These are phyloP conservation scores for Fusarium citri DNA, from an alignment of 2,329 filamentous ascomycete genomes.

Conservation along the genomic window DNA sequence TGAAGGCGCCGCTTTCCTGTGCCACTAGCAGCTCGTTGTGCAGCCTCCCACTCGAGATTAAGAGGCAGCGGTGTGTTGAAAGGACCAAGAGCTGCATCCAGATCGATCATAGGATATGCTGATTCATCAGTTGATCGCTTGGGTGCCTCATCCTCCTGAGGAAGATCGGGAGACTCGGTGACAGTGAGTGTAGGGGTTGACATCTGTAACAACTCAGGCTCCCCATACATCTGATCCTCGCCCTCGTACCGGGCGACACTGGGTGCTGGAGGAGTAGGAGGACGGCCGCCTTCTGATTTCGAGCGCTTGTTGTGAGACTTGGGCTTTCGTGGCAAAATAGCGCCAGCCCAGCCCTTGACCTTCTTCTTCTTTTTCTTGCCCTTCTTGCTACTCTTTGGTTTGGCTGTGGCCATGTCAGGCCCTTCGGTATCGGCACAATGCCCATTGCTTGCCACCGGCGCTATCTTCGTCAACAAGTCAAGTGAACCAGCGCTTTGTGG, in stretches of 20 bases:
- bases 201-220: conserved; percentile 42
- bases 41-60: conserved; percentile 75
- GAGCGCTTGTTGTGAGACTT: conserved; percentile 61
- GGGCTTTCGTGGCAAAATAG: conserved; percentile 72
- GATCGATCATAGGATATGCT: conserved; percentile 85
- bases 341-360: conserved; percentile 78
- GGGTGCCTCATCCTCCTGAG: conserved; percentile 48
- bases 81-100: conserved; percentile 92
- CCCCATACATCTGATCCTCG: conserved; percentile 47
- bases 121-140: conserved; percentile 68
- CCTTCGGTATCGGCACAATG: conserved; percentile 46
- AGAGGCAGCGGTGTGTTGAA: conserved; percentile 82
- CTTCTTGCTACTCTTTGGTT: conserved; percentile 49
- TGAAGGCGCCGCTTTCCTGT: conserved; percentile 75
- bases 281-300: conserved; percentile 54
- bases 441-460: conserved; percentile 53
- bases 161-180: conserved; percentile 54
- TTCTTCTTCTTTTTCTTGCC: conserved; percentile 68
- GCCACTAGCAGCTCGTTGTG: conserved; percentile 68
- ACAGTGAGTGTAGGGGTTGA: conserved; percentile 56
- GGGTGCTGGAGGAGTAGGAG: conserved; percentile 61
- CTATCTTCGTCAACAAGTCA: conserved; percentile 51
- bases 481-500: conserved; percentile 61
- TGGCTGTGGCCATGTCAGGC: conserved; percentile 33
- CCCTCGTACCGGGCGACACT: conserved; percentile 45